phyloP scores from a whole-genome alignment of 306 rosid genomes.

The Dryas drummondii region DNA sequence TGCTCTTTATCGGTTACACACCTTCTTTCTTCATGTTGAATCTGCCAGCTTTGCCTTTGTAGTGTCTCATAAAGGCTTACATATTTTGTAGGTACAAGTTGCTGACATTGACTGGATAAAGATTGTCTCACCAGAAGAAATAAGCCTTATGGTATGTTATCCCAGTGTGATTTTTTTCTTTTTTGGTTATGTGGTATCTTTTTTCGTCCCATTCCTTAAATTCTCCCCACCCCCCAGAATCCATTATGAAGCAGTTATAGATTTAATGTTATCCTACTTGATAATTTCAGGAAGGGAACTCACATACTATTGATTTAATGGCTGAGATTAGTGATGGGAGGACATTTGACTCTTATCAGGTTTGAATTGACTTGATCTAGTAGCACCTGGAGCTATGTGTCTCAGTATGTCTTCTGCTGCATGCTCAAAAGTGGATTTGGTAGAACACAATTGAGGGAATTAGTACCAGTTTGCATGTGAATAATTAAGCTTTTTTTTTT shows the following conservation, averaged over 20 bases:
- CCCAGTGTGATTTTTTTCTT: neutral
- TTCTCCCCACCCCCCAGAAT: too few relatives aligned
- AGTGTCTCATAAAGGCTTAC: constrained; percentile 19
- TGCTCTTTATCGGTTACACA: constrained; percentile 1
- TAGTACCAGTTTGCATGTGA: too few relatives aligned
- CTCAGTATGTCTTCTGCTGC: too few relatives aligned
- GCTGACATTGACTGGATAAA: constrained; percentile 87
- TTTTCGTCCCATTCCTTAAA: neutral
- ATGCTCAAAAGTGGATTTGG: too few relatives aligned
- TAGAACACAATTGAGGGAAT: too few relatives aligned
- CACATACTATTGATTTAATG: constrained; percentile 55
- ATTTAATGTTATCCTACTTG: constrained; percentile 24
- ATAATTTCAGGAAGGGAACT: constrained; percentile 70
- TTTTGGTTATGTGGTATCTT: neutral
- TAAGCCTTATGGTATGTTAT: constrained; percentile 71
- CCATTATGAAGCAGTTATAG: neutral
- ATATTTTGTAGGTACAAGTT: constrained; percentile 75
- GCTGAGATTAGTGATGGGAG: constrained; percentile 48
- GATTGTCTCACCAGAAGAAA: constrained; percentile 65
- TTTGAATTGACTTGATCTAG: too few relatives aligned
- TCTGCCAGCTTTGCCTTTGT: constrained; percentile 6
- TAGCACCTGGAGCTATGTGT: too few relatives aligned
- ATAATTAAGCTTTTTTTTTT: too few relatives aligned
- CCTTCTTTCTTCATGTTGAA: neutral
- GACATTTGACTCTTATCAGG: too few relatives aligned